phyloP scores from a whole-genome alignment of 2,329 filamentous ascomycete species.

The Coniochaeta sp. region DNA sequence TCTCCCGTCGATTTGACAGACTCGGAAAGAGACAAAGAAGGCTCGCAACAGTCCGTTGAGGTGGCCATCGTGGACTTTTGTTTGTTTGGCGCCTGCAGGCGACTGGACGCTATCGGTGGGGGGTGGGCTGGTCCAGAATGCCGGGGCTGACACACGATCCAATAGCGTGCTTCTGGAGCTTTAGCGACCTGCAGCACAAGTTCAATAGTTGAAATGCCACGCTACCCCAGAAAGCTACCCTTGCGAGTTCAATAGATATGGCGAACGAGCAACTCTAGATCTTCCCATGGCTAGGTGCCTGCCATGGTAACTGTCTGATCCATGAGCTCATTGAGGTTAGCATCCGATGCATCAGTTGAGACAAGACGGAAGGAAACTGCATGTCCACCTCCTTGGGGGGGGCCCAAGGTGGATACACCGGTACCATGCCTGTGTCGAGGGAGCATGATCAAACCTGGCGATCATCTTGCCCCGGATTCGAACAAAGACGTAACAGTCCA shows the following conservation, averaged over 20 bases:
- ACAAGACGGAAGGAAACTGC: no score
- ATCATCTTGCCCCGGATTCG: not conserved
- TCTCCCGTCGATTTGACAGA: not conserved
- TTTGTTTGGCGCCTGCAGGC: not conserved
- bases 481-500: not conserved
- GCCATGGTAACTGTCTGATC: no score
- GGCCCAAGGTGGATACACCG: not conserved
- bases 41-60: not conserved
- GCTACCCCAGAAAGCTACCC: not conserved
- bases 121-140: not conserved
- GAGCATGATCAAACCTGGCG: not conserved
- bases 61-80: not conserved
- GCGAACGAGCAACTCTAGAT: not conserved
- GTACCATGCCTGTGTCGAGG: not conserved
- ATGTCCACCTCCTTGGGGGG: not conserved
- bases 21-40: not conserved
- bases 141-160: not conserved
- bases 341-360: no score
- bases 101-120: not conserved
- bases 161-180: not conserved
- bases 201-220: not conserved
- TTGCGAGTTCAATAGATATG: not conserved
- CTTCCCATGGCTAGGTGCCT: not conserved
- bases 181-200: not conserved
- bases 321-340: no score